Conservation (phyloP, 169 alveolate genomes). For the Cystoisospora suis region DNA sequence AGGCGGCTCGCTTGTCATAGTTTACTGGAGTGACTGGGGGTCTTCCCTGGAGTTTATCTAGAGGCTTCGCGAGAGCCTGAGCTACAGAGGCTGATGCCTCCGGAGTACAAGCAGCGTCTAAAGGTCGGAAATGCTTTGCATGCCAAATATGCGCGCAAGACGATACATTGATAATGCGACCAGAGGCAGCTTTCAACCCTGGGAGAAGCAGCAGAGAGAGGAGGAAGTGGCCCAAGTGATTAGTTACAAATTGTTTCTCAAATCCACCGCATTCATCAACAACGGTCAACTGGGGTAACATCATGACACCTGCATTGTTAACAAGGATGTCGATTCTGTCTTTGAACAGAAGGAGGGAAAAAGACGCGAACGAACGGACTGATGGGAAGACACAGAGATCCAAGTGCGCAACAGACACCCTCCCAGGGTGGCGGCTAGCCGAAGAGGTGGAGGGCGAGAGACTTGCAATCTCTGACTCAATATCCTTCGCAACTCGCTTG, state of each 20-base stretch:
- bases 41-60: not conserved
- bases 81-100: not conserved
- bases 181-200: not conserved
- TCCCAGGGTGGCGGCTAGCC: not conserved
- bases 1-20: not conserved
- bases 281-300: not conserved
- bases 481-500: not conserved
- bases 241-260: constrained; percentile 72
- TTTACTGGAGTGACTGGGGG: not conserved
- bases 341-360: constrained; percentile 47
- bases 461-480: not conserved
- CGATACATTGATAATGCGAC: constrained; percentile 6
- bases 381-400: constrained; percentile 70
- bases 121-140: not conserved
- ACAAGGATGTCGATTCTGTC: constrained; percentile 73
- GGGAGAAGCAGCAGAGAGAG: constrained; percentile 72
- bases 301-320: constrained; percentile 79
- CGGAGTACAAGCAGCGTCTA: constrained; percentile 24
- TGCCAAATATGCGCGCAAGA: constrained; percentile 27
- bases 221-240: constrained; percentile 77
- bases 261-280: constrained; percentile 62
- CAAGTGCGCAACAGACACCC: not conserved
- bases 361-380: constrained; percentile 63
- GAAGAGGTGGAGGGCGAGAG: not conserved
- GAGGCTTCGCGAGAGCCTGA: constrained; percentile 10